Percentiles rank a stretch among this genome's conserved stretches.
Conservation (phyloP, 257 asterid species). For the Eucommia ulmoides region DNA sequence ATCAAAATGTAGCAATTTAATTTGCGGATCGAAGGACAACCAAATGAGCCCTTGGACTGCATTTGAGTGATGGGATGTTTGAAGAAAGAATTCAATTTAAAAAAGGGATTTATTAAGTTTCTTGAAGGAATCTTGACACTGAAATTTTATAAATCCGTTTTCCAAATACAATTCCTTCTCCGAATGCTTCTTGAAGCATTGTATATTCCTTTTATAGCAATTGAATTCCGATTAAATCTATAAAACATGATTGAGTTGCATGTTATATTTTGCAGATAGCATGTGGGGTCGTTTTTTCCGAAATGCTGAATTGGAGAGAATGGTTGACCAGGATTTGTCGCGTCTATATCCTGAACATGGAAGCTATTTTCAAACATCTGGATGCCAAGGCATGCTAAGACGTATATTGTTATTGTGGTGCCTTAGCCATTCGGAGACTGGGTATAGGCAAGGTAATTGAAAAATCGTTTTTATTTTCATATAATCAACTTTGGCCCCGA, state of each 20-base stretch:
- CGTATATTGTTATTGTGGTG: constrained; percentile 90
- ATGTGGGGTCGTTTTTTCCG: constrained; percentile 95
- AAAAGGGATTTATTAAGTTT: too few species aligned
- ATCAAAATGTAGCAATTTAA: too few species aligned
- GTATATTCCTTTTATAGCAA: background rate
- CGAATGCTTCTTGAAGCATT: background rate
- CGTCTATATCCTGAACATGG: constrained; percentile 95
- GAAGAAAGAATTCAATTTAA: too few species aligned
- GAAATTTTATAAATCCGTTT: background rate
- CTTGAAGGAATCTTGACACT: background rate
- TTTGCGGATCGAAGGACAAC: too few species aligned
- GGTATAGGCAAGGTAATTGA: constrained; percentile 76
- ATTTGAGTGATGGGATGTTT: too few species aligned
- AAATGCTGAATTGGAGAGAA: constrained; percentile 89
- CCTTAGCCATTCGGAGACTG: constrained; percentile 71
- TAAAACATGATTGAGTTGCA: background rate
- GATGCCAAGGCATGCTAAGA: constrained; percentile 79
- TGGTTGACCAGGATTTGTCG: constrained; percentile 94
- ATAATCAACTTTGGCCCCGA: too few species aligned
- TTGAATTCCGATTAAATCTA: background rate
- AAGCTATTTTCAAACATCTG: constrained; percentile 86
- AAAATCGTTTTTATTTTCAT: too few species aligned
- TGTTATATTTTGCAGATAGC: constrained; percentile 45
- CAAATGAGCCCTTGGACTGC: background rate
- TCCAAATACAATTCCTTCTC: background rate